These are phyloP conservation scores for Auricularia sp. DNA, from an alignment of 768 basidiomycete genomes.

Conservation along the genomic window DNA sequence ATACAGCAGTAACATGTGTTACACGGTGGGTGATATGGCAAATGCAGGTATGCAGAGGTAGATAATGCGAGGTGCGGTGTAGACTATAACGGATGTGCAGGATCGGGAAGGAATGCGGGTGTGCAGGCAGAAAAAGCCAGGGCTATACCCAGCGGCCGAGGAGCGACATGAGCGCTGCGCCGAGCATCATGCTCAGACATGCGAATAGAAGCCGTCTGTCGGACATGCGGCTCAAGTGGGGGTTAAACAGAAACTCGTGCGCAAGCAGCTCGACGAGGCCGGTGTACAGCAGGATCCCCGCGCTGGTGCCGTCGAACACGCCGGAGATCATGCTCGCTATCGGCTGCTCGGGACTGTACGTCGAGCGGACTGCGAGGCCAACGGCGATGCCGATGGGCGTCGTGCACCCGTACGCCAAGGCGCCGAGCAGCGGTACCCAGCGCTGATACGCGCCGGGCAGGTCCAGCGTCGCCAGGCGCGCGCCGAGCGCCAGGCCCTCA, in stretches of 20 bases:
- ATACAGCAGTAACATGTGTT: neutral
- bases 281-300: slow-evolving; percentile 84
- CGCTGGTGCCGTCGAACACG: slow-evolving; percentile 71
- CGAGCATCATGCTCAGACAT: slow-evolving; percentile 61
- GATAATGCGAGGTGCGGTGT: neutral
- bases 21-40: neutral
- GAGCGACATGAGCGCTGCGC: slow-evolving; percentile 80
- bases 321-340: slow-evolving; percentile 78
- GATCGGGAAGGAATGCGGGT: neutral
- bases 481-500: slow-evolving; percentile 88
- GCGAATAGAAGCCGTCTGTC: slow-evolving; percentile 59
- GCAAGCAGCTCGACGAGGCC: slow-evolving; percentile 81
- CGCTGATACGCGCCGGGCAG: slow-evolving; percentile 41
- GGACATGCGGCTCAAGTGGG: slow-evolving; percentile 67
- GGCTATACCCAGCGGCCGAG: slow-evolving; percentile 82
- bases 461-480: slow-evolving; percentile 73
- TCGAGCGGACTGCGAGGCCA: slow-evolving; percentile 63
- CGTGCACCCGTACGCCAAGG: slow-evolving; percentile 58
- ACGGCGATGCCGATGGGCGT: slow-evolving; percentile 85
- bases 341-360: slow-evolving; percentile 73
- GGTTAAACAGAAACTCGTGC: slow-evolving; percentile 90
- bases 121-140: neutral
- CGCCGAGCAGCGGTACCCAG: slow-evolving; percentile 51
- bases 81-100: neutral
- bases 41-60: neutral